Base-by-base conservation (phyloP, 495 filamentous ascomycete genomes). In the Aspergillus baeticus region DNA sequence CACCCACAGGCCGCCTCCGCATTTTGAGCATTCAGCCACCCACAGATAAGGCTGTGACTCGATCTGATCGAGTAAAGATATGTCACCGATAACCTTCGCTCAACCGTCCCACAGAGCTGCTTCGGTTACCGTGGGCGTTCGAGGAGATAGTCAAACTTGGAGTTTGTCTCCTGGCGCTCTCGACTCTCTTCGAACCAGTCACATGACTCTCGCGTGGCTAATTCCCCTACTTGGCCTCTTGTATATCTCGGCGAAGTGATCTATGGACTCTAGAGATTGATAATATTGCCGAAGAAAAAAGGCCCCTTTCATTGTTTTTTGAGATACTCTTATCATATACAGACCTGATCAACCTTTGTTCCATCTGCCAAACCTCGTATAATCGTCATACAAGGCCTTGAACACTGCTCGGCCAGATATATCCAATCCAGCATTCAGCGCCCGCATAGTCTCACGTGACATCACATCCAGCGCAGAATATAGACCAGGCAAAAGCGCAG, bases 401-500 rank as follows among this genome's bases (percentile, higher is more conserved):
- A 92, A 87, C 38, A 96, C 77, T 4, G 84, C 87, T 53, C 89
- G 72, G 38, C 83, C 82, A 50, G 80, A 83, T 11, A 76, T 75
- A 69, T 89, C 89, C 76, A 95, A 71, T 10, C 76, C 83, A 22
- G 87, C 81, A 60, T 84, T 89, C 70, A 94, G 71, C 7, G 82
- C 78, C 59, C 81, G 81, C 75, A 90, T 73, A 18, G 71, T 80
- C 20, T 88, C 87, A 57, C 73, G 68, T 22, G 81, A 80, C 73
- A 88, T 87, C 14, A 88, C 81, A 55, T 89, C 84, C 56, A 96
- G 67, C 4, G 88, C 74, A 1, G 87, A 79, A 65, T 86, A 92
- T 31, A 95, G 63, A 29, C 88, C 91, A 1, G 85, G 84, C 68
- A 85, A 78, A 41, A 95, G 74, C 36, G 82, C 82, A 60, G 85